phyloP scores from a whole-genome alignment of 257 asterid genomes.

The Ligustrum vulgare region DNA sequence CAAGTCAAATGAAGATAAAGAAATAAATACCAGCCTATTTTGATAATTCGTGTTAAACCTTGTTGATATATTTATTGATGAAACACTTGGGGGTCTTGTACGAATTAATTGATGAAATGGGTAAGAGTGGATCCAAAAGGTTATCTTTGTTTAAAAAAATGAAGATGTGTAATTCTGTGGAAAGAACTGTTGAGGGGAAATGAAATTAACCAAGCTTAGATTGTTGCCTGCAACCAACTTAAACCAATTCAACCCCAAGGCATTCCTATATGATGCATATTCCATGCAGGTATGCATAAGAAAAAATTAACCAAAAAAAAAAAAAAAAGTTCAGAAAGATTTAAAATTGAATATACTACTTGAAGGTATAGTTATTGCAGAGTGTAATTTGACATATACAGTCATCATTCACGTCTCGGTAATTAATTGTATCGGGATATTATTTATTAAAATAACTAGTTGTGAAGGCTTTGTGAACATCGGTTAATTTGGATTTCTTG shows the following conservation, averaged over 20 bases:
- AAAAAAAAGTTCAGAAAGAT: too few species aligned
- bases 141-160: neutral
- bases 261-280: neutral
- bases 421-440: too few species aligned
- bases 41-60: neutral
- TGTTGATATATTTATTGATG: neutral
- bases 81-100: neutral
- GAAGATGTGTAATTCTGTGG: neutral
- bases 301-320: neutral
- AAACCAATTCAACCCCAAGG: neutral
- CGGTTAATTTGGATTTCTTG: neutral
- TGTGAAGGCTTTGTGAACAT: too few species aligned
- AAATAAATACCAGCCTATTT: neutral
- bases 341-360: neutral
- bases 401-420: neutral
- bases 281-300: neutral
- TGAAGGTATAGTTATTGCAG: neutral
- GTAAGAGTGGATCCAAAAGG: neutral
- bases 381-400: neutral
- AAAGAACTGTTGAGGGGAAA: neutral
- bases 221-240: neutral
- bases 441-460: too few species aligned
- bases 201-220: neutral
- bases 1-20: neutral
- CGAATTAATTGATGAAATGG: neutral